Conservation (phyloP, 768 basidiomycete genomes). For the Wakefieldia striispora region DNA sequence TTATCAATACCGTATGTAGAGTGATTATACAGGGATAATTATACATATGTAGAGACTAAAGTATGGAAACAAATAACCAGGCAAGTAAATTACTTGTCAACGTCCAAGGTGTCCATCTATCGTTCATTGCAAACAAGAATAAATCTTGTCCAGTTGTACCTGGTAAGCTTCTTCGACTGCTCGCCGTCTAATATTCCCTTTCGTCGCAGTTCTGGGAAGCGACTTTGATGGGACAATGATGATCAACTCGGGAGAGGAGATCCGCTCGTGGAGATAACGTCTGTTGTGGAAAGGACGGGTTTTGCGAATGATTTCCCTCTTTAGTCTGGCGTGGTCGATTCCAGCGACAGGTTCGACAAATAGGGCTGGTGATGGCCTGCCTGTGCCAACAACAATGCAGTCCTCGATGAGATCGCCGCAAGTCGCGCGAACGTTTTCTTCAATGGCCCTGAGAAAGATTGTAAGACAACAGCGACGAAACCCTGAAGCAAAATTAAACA, state of each 20-base stretch:
- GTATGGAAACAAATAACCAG: slow-evolving; percentile 5
- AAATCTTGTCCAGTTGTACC: slow-evolving; percentile 57
- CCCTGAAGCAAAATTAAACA: slow-evolving; percentile 12
- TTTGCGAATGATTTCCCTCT: slow-evolving; percentile 69
- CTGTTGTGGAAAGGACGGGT: slow-evolving; percentile 71
- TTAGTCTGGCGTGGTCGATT: slow-evolving; percentile 56
- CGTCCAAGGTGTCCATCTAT: neutral
- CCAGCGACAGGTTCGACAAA: slow-evolving; percentile 65
- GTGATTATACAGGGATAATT: slow-evolving; percentile 11
- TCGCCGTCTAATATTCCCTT: slow-evolving; percentile 76
- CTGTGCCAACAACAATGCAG: slow-evolving; percentile 75
- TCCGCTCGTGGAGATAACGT: slow-evolving; percentile 77
- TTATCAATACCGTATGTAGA: slow-evolving; percentile 16
- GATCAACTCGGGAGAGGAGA: slow-evolving; percentile 61
- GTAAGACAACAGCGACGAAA: slow-evolving; percentile 6
- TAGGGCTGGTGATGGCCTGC: slow-evolving; percentile 72
- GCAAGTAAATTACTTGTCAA: slow-evolving; percentile 18
- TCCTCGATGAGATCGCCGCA: slow-evolving; percentile 66
- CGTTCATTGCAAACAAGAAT: slow-evolving; percentile 30
- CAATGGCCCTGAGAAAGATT: slow-evolving; percentile 52
- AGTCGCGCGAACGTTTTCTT: slow-evolving; percentile 67
- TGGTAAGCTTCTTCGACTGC: slow-evolving; percentile 71
- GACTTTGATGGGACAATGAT: slow-evolving; percentile 63
- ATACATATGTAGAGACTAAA: slow-evolving; percentile 11
- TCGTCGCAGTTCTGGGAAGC: slow-evolving; percentile 75